Evolutionary conservation across 2,329 filamentous ascomycete genomes (phyloP).

Genomic region (Xylaria sp.): DNA sequence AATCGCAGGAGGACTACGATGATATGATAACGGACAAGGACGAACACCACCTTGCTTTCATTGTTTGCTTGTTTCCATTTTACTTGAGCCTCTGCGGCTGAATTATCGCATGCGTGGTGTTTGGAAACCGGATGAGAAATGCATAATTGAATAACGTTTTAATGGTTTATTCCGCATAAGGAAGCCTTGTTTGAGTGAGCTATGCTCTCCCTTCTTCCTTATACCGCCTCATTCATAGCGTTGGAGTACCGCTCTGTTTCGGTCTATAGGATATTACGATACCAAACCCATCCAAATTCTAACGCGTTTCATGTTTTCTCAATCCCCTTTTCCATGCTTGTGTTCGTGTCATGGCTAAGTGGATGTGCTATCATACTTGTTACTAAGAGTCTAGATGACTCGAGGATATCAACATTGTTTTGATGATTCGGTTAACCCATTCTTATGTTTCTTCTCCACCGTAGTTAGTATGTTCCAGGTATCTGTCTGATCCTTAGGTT

Average conservation of each 20-base stretch:
- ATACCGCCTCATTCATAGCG: slow-evolving; percentile 42
- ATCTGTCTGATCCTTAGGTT: too few species aligned
- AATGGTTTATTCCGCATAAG: slow-evolving; percentile 6
- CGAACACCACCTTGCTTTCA: neutral
- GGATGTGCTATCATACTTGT: neutral
- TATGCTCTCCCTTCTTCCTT: slow-evolving; percentile 25
- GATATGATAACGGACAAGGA: slow-evolving; percentile 56
- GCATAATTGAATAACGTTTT: slow-evolving; percentile 29
- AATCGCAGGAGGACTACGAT: slow-evolving; percentile 68
- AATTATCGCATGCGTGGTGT: slow-evolving; percentile 29
- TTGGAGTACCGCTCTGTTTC: slow-evolving; percentile 40
- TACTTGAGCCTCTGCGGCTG: slow-evolving; percentile 28
- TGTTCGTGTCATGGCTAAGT: neutral
- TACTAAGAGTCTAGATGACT: neutral
- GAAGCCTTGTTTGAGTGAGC: neutral
- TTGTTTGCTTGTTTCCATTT: slow-evolving; percentile 3
- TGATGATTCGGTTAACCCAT: neutral
- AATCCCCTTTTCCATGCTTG: neutral
- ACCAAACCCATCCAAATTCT: slow-evolving; percentile 23
- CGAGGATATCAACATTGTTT: neutral
- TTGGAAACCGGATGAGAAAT: slow-evolving; percentile 24
- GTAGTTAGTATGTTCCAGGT: neutral
- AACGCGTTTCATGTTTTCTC: neutral
- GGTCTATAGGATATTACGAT: slow-evolving; percentile 33
- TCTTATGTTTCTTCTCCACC: neutral